Conservation (phyloP, 148 eudicot genomes). For the Rhododendron williamsianum region DNA sequence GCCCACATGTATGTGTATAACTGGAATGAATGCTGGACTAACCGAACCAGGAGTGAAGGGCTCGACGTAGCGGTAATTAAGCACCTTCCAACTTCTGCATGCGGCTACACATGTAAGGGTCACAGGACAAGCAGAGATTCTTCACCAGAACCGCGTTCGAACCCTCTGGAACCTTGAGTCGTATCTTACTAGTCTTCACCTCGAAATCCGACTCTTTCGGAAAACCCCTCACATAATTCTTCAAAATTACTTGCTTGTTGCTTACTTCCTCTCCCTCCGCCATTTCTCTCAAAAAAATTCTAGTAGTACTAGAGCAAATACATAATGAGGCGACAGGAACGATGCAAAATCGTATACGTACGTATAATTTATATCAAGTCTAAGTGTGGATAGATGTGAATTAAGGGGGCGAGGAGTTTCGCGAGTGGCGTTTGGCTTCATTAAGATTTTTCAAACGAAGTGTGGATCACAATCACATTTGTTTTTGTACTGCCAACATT, state of each 20-base stretch:
- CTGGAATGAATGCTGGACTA: neutral
- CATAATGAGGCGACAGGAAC: neutral
- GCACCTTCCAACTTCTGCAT: neutral
- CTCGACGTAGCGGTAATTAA: neutral
- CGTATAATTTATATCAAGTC: neutral
- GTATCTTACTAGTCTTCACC: neutral
- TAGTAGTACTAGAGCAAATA: neutral
- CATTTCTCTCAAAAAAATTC: neutral
- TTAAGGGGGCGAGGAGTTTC: neutral
- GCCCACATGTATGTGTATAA: neutral
- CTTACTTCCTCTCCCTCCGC: slow-evolving; percentile 14
- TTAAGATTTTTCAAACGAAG: neutral
- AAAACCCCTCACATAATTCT: slow-evolving; percentile 18
- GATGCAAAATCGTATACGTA: neutral
- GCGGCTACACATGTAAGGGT: slow-evolving; percentile 20
- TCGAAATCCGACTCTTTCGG: slow-evolving; percentile 26
- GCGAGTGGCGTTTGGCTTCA: neutral
- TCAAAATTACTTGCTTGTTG: slow-evolving; percentile 25
- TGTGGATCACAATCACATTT: neutral
- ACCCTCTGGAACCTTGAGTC: slow-evolving; percentile 19
- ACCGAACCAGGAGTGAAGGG: slow-evolving; percentile 9
- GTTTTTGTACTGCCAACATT: neutral
- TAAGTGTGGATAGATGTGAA: neutral
- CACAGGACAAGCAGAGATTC: slow-evolving; percentile 28
- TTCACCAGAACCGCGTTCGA: slow-evolving; percentile 14